Evolutionary conservation across 805 yeast genomes (phyloP).

Genomic region (Sugiyamaella americana): DNA sequence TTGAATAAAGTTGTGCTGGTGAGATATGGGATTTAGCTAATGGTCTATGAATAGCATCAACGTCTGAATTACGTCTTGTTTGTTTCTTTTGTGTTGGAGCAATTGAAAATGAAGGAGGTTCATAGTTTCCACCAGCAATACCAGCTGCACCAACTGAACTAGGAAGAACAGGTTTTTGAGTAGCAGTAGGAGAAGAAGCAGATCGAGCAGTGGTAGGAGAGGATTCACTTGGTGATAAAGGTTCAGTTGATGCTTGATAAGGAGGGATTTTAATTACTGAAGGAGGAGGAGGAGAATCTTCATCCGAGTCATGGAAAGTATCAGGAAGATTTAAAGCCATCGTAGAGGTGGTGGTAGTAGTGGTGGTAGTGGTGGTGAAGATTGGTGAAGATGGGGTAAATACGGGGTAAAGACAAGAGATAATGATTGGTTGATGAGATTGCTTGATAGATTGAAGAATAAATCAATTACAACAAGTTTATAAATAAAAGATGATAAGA

Average conservation of each 20-base stretch:
- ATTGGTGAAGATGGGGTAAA: too few species aligned
- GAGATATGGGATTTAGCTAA: slow-evolving; percentile 53
- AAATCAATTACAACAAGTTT: too few species aligned
- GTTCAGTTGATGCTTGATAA: neutral
- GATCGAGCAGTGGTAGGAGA: neutral
- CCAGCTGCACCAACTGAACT: neutral
- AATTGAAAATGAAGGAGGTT: neutral
- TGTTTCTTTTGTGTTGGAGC: neutral
- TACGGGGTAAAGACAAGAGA: too few species aligned
- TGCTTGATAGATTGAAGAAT: too few species aligned
- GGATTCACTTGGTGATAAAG: neutral
- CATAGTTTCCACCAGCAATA: neutral
- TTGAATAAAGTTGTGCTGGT: slow-evolving; percentile 89
- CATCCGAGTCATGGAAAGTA: neutral
- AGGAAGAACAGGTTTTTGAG: neutral
- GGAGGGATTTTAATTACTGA: neutral
- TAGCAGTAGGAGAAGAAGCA: neutral
- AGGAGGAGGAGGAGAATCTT: neutral
- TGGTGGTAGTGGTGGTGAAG: too few species aligned
- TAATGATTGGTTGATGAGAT: too few species aligned
- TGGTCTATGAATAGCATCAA: slow-evolving; percentile 20
- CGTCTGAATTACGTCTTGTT: slow-evolving; percentile 18
- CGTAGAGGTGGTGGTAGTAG: too few species aligned
- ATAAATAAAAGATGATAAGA: too few species aligned
- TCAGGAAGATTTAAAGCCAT: neutral